phyloP scores from a whole-genome alignment of 371 early-diverging fungal species.

The Catenaria anguillulae region DNA sequence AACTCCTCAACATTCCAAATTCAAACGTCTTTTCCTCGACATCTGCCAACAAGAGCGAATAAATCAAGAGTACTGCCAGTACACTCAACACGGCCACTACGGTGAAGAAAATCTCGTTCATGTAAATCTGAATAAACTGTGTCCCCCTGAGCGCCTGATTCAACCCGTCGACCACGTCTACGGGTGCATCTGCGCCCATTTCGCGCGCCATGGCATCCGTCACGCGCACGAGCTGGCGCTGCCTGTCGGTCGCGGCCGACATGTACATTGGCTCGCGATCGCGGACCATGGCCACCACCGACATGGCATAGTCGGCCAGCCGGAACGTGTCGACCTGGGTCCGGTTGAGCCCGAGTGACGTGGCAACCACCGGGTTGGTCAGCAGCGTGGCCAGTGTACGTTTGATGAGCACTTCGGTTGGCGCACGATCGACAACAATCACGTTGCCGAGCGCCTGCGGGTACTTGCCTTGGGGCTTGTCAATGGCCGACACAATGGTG shows the following conservation, averaged over 20 bases:
- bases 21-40: conserved; percentile 21
- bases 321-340: neutral
- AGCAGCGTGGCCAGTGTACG: neutral
- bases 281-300: conserved; percentile 7
- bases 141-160: conserved; percentile 10
- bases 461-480: conserved; percentile 14
- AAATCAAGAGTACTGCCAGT: conserved; percentile 14
- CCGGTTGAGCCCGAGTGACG: neutral
- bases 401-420: conserved; percentile 9
- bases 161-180: conserved; percentile 9
- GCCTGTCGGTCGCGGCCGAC: neutral
- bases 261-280: conserved; percentile 9
- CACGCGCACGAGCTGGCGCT: conserved; percentile 9
- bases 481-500: conserved; percentile 15
- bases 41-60: conserved; percentile 16
- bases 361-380: neutral
- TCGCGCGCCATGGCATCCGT: conserved; percentile 12
- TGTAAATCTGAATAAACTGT: conserved; percentile 11
- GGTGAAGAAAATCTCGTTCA: conserved; percentile 13
- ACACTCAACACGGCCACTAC: conserved; percentile 12
- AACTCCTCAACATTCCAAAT: conserved; percentile 17
- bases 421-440: conserved; percentile 10
- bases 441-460: conserved; percentile 19
- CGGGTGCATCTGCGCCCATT: conserved; percentile 9
- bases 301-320: conserved; percentile 10